phyloP scores from a whole-genome alignment of 805 yeast genomes.

The Jamesozyma spencerorum region DNA sequence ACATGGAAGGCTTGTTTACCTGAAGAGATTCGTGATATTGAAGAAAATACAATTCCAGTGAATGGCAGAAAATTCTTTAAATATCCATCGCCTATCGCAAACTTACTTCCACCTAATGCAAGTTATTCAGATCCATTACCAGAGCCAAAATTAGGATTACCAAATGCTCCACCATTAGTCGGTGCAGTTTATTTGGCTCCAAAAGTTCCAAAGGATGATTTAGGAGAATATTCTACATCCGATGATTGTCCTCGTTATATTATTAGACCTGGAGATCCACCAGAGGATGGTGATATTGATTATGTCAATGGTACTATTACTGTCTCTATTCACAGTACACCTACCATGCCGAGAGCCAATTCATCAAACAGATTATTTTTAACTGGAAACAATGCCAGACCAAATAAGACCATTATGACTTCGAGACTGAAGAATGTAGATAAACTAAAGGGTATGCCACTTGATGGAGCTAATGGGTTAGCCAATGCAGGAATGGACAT shows the following conservation, averaged over 20 bases:
- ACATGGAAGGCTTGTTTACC: conserved; percentile 99
- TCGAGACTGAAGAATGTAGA: not conserved
- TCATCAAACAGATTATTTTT: too few relatives aligned
- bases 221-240: conserved; percentile 61
- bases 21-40: conserved; percentile 80
- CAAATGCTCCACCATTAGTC: conserved; percentile 86
- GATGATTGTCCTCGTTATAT: conserved; percentile 37
- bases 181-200: conserved; percentile 85
- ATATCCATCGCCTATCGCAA: conserved; percentile 77
- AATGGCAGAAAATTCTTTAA: conserved; percentile 58
- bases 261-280: conserved; percentile 36
- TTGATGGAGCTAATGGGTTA: too few relatives aligned
- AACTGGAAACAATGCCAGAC: too few relatives aligned
- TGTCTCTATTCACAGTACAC: conserved; percentile 9
- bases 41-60: conserved; percentile 72
- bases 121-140: conserved; percentile 67
- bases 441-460: not conserved
- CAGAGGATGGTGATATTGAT: conserved; percentile 29
- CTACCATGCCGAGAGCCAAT: not conserved
- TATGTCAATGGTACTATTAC: conserved; percentile 25
- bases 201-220: conserved; percentile 68
- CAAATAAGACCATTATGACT: not conserved
- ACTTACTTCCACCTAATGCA: conserved; percentile 67
- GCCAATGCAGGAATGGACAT: too few relatives aligned
- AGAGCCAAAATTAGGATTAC: conserved; percentile 69